Evolutionary conservation across 2,329 filamentous ascomycete species (phyloP).

Genomic region (Ascochyta clinopodiicola): DNA sequence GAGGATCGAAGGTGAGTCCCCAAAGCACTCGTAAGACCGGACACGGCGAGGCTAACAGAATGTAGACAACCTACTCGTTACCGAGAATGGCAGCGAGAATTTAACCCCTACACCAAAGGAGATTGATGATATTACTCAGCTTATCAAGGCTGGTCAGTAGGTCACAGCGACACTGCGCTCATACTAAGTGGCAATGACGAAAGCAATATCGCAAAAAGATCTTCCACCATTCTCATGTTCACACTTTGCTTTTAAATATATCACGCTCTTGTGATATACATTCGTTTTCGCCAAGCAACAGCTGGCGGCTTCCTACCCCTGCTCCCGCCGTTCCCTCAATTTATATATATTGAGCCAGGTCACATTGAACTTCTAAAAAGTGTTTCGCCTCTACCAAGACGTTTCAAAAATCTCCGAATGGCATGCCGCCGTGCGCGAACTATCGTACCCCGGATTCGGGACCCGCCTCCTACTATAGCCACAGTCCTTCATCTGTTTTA

Average conservation of each 20-base stretch:
- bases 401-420: constrained; percentile 7
- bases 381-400: not conserved
- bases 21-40: not conserved
- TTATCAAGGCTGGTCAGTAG: constrained; percentile 54
- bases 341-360: constrained; percentile 11
- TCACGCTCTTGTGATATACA: not conserved
- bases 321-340: constrained; percentile 5
- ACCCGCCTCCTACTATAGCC: constrained; percentile 5
- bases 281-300: constrained; percentile 6
- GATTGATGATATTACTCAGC: constrained; percentile 68
- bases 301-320: not conserved
- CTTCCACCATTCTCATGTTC: constrained; percentile 5
- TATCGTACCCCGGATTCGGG: not conserved
- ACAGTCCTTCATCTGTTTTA: not conserved
- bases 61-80: constrained; percentile 80
- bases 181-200: not conserved
- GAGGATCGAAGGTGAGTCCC: constrained; percentile 71
- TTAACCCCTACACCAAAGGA: constrained; percentile 81
- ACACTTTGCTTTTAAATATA: not conserved
- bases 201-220: constrained; percentile 4
- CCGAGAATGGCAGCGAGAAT: constrained; percentile 79
- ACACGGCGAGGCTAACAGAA: constrained; percentile 11
- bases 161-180: not conserved
- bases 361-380: not conserved
- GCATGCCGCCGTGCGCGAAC: not conserved